Percentiles rank a stretch among this genome's conserved stretches.
These are phyloP conservation scores for Botrytis hyacinthi DNA, from an alignment of 2,329 filamentous ascomycete species.

Conservation along the genomic window DNA sequence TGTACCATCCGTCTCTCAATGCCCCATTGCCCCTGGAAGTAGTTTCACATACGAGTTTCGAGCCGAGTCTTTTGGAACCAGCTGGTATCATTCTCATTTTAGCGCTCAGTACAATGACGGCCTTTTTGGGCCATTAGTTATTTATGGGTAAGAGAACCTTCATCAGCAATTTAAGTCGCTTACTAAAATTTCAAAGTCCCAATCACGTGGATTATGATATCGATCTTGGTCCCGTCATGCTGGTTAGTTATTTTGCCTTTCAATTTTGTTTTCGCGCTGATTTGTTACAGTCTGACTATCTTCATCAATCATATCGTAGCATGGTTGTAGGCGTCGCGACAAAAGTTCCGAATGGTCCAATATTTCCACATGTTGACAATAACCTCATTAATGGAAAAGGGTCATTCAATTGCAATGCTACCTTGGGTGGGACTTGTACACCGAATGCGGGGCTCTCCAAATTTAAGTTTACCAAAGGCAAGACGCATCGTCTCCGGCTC, in stretches of 20 bases:
- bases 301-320: constrained; percentile 44
- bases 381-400: constrained; percentile 33
- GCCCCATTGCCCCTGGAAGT: constrained; percentile 54
- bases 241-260: constrained; percentile 18
- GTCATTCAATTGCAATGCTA: constrained; percentile 22
- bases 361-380: constrained; percentile 25
- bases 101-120: constrained; percentile 50
- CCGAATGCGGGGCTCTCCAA: constrained; percentile 30
- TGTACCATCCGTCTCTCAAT: constrained; percentile 53
- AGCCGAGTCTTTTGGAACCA: constrained; percentile 45
- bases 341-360: constrained; percentile 13
- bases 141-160: constrained; percentile 44
- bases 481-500: constrained; percentile 46
- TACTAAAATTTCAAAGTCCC: constrained; percentile 41
- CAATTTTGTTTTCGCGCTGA: background rate
- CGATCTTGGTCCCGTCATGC: constrained; percentile 53
- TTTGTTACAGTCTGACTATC: constrained; percentile 36
- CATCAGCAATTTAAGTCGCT: too few species aligned
- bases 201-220: constrained; percentile 56
- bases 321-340: background rate
- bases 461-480: constrained; percentile 42
- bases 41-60: constrained; percentile 29
- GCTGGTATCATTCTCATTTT: constrained; percentile 62
- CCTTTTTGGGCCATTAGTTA: constrained; percentile 56
- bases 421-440: constrained; percentile 15